Evolutionary conservation across 768 basidiomycete genomes (phyloP).

Genomic region (Rhodosporidiobolus odoratus): DNA sequence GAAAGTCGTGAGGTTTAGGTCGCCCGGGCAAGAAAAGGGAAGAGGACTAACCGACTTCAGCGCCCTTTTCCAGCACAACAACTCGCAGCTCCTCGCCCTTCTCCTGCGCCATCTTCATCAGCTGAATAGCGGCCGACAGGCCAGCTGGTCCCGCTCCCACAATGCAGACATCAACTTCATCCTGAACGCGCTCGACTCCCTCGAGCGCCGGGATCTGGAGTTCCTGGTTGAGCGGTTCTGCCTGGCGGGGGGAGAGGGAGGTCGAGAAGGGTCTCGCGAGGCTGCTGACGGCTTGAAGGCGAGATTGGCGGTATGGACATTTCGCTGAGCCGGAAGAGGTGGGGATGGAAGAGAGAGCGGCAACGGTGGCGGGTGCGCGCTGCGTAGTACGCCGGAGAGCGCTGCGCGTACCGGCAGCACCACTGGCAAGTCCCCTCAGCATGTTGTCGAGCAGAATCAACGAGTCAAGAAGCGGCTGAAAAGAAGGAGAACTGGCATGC

Average conservation of each 20-base stretch:
- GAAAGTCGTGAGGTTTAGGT: not conserved
- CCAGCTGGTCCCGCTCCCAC: conserved; percentile 95
- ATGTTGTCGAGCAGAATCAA: too few species aligned
- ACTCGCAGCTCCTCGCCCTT: conserved; percentile 73
- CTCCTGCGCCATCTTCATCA: conserved; percentile 85
- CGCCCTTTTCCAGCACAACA: conserved; percentile 90
- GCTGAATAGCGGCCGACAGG: conserved; percentile 85
- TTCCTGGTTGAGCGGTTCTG: conserved; percentile 26
- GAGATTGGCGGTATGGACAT: not conserved
- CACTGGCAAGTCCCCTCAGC: not conserved
- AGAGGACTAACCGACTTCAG: conserved; percentile 69
- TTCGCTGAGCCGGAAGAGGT: conserved; percentile 1
- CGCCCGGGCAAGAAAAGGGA: not conserved
- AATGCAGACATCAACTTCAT: conserved; percentile 94
- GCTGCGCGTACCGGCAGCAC: too few species aligned
- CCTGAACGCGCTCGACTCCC: conserved; percentile 72
- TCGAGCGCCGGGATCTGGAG: conserved; percentile 9
- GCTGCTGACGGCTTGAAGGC: not conserved
- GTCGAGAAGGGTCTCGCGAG: not conserved
- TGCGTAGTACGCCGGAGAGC: not conserved
- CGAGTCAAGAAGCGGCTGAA: too few species aligned
- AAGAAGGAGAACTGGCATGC: too few species aligned
- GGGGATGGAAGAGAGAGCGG: conserved; percentile 10
- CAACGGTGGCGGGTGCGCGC: not conserved
- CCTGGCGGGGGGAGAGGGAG: not conserved